These are phyloP conservation scores for Trichoderma brevicompactum DNA, from an alignment of 2,329 filamentous ascomycete species.

Conservation along the genomic window DNA sequence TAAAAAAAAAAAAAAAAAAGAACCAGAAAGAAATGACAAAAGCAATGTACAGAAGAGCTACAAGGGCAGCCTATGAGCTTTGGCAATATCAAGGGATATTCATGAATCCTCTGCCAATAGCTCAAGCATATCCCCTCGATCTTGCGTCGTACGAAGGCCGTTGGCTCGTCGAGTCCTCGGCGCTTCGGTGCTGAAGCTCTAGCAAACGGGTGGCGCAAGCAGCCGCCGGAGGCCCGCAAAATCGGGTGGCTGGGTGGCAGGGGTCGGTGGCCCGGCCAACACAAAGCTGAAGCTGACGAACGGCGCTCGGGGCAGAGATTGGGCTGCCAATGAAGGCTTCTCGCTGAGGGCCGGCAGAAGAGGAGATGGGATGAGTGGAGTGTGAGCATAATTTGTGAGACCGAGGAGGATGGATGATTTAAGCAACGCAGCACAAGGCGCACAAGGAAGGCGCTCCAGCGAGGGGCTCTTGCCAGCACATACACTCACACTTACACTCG, in stretches of 20 bases:
- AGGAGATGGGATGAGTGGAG: background rate
- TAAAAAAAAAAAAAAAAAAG: background rate
- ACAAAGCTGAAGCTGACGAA: slow-evolving; percentile 9
- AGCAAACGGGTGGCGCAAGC: slow-evolving; percentile 30
- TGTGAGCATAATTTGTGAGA: slow-evolving; percentile 2
- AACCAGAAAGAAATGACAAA: background rate
- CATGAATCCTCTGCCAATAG: background rate
- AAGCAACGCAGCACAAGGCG: background rate
- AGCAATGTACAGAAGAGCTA: background rate
- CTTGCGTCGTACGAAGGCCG: slow-evolving; percentile 1
- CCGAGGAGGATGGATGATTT: background rate
- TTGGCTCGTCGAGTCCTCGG: slow-evolving; percentile 15
- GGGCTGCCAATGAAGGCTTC: background rate
- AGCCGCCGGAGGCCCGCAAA: slow-evolving; percentile 27
- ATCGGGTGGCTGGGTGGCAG: slow-evolving; percentile 28
- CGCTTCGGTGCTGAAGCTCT: slow-evolving; percentile 20
- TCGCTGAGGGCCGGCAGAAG: background rate
- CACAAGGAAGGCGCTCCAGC: background rate
- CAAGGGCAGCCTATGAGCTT: background rate
- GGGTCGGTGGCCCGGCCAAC: slow-evolving; percentile 22
- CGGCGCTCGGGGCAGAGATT: background rate
- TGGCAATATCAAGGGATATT: background rate
- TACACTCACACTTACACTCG: too few species aligned
- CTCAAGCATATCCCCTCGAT: background rate
- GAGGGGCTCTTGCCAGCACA: slow-evolving; percentile 10